Evolutionary conservation across 2,329 filamentous ascomycete genomes (phyloP).

Genomic region (Arthrobotrys sphaeroides): DNA sequence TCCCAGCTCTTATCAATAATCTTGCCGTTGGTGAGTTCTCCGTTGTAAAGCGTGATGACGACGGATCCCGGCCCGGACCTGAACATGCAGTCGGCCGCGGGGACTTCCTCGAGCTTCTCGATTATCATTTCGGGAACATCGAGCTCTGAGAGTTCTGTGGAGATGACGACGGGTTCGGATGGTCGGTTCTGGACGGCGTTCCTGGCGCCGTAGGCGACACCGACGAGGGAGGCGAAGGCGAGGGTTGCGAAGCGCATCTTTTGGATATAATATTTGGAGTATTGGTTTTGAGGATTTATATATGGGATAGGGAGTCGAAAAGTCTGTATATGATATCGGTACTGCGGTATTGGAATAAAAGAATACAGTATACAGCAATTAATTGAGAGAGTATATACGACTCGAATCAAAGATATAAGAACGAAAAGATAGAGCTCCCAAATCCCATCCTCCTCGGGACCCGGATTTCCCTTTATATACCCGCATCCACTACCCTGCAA

Average conservation of each 20-base stretch:
- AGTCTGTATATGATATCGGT: background rate
- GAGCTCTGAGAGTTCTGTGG: background rate
- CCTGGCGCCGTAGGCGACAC: constrained; percentile 7
- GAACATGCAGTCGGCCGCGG: constrained; percentile 1
- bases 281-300: background rate
- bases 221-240: constrained; percentile 13
- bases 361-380: background rate
- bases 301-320: too few relatives aligned
- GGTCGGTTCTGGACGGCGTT: constrained; percentile 3
- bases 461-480: constrained; percentile 26
- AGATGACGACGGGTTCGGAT: background rate
- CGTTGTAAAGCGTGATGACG: constrained; percentile 28
- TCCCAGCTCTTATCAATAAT: constrained; percentile 35
- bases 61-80: constrained; percentile 21
- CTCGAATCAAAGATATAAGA: background rate
- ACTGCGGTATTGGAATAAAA: background rate
- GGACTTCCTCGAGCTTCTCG: constrained; percentile 15
- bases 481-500: constrained; percentile 1
- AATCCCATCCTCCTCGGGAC: background rate
- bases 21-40: constrained; percentile 26
- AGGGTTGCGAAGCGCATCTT: constrained; percentile 31
- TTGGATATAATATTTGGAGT: too few relatives aligned
- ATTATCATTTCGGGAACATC: constrained; percentile 34
- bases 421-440: background rate
- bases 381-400: background rate